Evolutionary conservation across 176 grass and related monocot genomes (phyloP).

Genomic region (Bolboschoenus planiculmis): DNA sequence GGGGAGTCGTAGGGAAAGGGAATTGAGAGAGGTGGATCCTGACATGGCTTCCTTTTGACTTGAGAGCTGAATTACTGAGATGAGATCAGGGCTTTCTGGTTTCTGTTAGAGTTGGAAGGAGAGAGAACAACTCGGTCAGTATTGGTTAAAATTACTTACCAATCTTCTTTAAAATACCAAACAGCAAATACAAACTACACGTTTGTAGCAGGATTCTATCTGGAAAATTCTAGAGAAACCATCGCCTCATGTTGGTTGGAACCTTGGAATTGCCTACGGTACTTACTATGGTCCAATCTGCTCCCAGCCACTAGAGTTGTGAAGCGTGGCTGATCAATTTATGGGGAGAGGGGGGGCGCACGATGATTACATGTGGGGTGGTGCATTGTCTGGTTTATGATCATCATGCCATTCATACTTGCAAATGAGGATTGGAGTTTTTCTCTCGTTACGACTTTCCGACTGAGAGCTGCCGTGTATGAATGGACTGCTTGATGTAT

Average conservation of each 20-base stretch:
- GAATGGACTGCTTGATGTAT: not conserved
- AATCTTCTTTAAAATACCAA: not conserved
- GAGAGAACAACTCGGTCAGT: no score
- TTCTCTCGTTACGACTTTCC: not conserved
- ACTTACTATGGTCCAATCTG: not conserved
- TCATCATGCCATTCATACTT: not conserved
- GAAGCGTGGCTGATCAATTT: not conserved
- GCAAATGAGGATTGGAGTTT: not conserved
- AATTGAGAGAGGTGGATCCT: slow-evolving; percentile 24
- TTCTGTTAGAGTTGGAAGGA: no score
- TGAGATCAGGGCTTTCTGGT: not conserved
- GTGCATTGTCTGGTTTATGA: not conserved
- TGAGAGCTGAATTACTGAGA: not conserved
- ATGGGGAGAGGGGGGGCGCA: not conserved
- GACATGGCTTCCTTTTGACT: slow-evolving; percentile 28
- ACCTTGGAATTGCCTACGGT: not conserved
- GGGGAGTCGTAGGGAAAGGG: slow-evolving; percentile 12
- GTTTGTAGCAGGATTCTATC: not conserved
- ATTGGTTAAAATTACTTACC: no score
- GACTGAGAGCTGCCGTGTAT: not conserved
- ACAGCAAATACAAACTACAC: no score
- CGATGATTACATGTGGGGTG: not conserved
- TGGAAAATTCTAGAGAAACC: slow-evolving; percentile 1
- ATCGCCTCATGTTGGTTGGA: not conserved
- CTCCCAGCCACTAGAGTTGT: slow-evolving; percentile 4